Evolutionary conservation across 2,329 filamentous ascomycete genomes (phyloP).

Genomic region (Alternaria conjuncta): DNA sequence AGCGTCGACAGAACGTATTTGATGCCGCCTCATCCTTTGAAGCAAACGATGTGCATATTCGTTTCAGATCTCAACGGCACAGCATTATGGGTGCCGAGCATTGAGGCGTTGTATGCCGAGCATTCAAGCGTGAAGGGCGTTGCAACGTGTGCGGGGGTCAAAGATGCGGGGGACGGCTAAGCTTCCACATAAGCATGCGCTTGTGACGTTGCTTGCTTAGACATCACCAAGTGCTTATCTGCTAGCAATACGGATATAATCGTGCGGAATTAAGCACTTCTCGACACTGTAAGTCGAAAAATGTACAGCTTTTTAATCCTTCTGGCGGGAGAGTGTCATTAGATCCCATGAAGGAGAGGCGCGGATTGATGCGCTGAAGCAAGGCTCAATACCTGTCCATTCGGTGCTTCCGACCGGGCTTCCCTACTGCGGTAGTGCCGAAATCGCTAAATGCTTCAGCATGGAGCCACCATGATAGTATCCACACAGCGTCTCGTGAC

Average conservation of each 20-base stretch:
- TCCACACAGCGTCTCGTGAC: not conserved
- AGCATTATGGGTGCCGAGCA: slow-evolving; percentile 6
- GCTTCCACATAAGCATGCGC: slow-evolving; percentile 16
- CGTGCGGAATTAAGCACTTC: not conserved
- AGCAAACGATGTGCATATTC: not conserved
- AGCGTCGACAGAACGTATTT: not conserved
- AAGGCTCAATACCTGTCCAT: not conserved
- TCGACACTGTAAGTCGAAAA: not conserved
- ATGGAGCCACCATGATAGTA: not conserved
- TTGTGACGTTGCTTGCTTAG: slow-evolving; percentile 21
- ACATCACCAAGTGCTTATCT: slow-evolving; percentile 1
- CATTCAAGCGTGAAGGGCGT: not conserved
- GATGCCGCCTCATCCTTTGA: not conserved
- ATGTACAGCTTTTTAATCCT: not conserved
- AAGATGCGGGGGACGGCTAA: slow-evolving; percentile 15
- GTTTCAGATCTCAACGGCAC: not conserved
- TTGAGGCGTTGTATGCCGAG: not conserved
- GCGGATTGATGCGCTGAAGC: not conserved
- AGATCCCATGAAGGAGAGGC: not conserved
- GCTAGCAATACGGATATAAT: not conserved
- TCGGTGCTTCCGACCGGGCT: not conserved
- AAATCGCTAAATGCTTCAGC: not conserved
- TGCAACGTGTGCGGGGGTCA: slow-evolving; percentile 4
- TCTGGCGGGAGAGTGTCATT: not conserved
- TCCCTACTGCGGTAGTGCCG: not conserved